phyloP scores from a whole-genome alignment of 768 basidiomycete species.

The Trametes maxima region DNA sequence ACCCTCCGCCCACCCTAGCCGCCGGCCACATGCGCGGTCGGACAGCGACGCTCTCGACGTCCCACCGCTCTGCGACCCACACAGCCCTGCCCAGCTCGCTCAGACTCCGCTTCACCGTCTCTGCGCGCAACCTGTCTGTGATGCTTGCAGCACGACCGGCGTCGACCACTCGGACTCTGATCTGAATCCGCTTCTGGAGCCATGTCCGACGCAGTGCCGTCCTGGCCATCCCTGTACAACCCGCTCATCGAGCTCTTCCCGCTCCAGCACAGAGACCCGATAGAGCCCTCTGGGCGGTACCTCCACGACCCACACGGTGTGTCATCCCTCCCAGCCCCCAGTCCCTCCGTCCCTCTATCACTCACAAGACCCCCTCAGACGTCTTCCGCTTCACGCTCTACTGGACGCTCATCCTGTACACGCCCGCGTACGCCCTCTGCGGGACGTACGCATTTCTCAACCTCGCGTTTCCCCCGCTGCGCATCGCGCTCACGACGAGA shows the following conservation, averaged over 20 bases:
- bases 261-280: constrained; percentile 31
- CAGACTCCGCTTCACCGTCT: too few species aligned
- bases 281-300: constrained; percentile 39
- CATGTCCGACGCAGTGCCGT: constrained; percentile 17
- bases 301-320: constrained; percentile 38
- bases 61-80: background rate
- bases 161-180: background rate
- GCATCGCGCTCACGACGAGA: constrained; percentile 14
- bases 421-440: constrained; percentile 43
- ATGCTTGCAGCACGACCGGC: too few species aligned
- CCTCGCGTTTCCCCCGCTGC: constrained; percentile 40
- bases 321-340: background rate
- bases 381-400: constrained; percentile 50
- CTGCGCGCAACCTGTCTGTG: too few species aligned
- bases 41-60: background rate
- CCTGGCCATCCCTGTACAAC: constrained; percentile 41
- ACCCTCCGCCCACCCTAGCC: background rate
- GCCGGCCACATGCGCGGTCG: background rate
- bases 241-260: constrained; percentile 38
- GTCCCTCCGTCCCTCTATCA: too few species aligned
- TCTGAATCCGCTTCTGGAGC: background rate
- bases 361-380: constrained; percentile 37
- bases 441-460: constrained; percentile 47
- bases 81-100: too few species aligned
- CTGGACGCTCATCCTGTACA: constrained; percentile 50